Conservation (phyloP, 805 yeast genomes). For the Candida suzukii region DNA sequence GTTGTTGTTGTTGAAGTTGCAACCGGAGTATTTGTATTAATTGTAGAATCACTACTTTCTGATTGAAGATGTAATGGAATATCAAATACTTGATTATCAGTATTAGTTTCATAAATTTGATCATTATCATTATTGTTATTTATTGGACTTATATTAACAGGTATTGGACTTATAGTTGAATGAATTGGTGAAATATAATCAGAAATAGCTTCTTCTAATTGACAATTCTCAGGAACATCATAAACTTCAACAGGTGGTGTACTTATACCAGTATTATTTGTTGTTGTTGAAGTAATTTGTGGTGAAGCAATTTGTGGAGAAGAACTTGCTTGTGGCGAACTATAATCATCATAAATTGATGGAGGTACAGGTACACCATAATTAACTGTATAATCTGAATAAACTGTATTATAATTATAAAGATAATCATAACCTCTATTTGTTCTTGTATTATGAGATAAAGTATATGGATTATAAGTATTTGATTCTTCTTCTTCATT, state of each 20-base stretch:
- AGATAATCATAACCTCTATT: constrained; percentile 70
- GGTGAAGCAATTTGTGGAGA: not conserved
- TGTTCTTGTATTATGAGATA: constrained; percentile 67
- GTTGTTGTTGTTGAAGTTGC: not conserved
- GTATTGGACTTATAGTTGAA: constrained; percentile 2
- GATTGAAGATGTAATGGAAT: not conserved
- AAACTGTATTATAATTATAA: constrained; percentile 77
- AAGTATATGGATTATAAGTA: constrained; percentile 33
- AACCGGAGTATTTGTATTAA: too few relatives aligned
- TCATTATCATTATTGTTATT: not conserved
- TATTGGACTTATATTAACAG: not conserved
- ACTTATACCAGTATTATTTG: constrained; percentile 15
- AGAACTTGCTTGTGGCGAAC: not conserved
- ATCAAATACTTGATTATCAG: not conserved
- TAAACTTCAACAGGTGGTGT: constrained; percentile 18
- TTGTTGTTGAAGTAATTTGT: not conserved
- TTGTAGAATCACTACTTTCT: too few relatives aligned
- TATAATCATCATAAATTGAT: not conserved
- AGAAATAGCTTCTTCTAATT: constrained; percentile 16
- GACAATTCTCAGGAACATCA: constrained; percentile 37
- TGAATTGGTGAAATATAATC: constrained; percentile 3
- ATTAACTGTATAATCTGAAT: constrained; percentile 14
- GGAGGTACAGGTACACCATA: not conserved
- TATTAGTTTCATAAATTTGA: not conserved
- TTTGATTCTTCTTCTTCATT: constrained; percentile 21